Conservation (phyloP, 495 filamentous ascomycete species). For the Hypomontagnella monticulosa region DNA sequence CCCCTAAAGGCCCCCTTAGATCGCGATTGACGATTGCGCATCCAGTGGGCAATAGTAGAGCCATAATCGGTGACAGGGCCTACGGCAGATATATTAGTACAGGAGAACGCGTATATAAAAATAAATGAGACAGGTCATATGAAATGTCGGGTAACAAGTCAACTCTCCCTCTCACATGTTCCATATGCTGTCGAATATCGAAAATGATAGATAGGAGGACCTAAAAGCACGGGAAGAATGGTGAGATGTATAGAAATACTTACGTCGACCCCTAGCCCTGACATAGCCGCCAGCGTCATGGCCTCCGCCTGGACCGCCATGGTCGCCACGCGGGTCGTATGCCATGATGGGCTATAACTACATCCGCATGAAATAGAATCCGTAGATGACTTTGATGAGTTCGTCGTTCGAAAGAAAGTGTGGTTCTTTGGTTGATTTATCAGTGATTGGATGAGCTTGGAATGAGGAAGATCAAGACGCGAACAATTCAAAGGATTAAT, state of each 20-base stretch:
- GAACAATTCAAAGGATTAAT: background rate
- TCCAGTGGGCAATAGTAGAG: constrained; percentile 90
- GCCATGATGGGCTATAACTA: constrained; percentile 47
- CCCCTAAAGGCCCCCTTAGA: constrained; percentile 73
- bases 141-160: background rate
- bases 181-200: background rate
- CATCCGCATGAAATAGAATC: constrained; percentile 7
- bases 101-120: background rate
- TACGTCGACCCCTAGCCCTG: constrained; percentile 56
- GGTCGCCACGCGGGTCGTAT: constrained; percentile 55
- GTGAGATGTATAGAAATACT: constrained; percentile 38
- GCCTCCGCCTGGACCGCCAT: constrained; percentile 48
- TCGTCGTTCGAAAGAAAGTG: background rate
- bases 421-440: constrained; percentile 15
- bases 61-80: constrained; percentile 96
- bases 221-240: background rate
- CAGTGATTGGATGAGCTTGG: constrained; percentile 18
- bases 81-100: constrained; percentile 42
- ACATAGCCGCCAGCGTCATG: constrained; percentile 51
- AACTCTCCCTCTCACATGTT: background rate
- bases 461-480: constrained; percentile 9
- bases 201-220: background rate
- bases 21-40: constrained; percentile 81
- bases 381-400: background rate
- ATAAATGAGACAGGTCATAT: background rate